Base-by-base conservation (phyloP, 2,329 filamentous ascomycete genomes). In the Alternaria sp. region DNA sequence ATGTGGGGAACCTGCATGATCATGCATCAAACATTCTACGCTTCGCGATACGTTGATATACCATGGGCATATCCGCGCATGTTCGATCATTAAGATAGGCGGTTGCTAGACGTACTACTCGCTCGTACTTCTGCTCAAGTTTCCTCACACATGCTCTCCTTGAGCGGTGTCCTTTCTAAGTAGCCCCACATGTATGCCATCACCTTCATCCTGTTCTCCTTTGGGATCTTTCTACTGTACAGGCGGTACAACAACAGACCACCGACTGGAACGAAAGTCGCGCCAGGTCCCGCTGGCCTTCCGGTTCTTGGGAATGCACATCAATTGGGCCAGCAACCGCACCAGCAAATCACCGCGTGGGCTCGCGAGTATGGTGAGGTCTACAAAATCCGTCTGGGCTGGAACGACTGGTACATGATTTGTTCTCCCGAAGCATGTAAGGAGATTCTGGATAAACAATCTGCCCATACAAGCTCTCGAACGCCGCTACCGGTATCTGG, bases 391-490 rank as follows among this genome's bases (percentile, higher is more conserved):
- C 75, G 78, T 3, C 68, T 84, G 5, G 83, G 83, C 6, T 83
- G 81, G 79, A 77, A 83, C 50, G 78, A 82, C 61, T 85, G 82
- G 81, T 79, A 83, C 17, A 74, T 83, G 61, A 66, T 85, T 26
- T 83, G 82, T 68, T 81, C 71, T 13, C 82, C 83, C 1, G 74
- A 77, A 23, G 83, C 82, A 0, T 77, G 84, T 8, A 80, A 79
- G 36, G 82, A 84, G 15, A 79, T 85, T 15, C 65, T 85, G 26
- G 81, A 84, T 57, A 81, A 81, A 60, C 76, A 79, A 49, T 77
- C 77, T 9, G 69, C 72, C 2, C 61, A 71, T 21, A 80, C 80
- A 3, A 80, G 78, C 9, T 80, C 78, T 17, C 74, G 79, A 46
- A 59, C 70, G 13, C 82, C 81, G 5, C 65, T 74, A 26, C 82